Base-by-base conservation (phyloP, 2,329 filamentous ascomycete species). In the Lizonia empirigonia region DNA sequence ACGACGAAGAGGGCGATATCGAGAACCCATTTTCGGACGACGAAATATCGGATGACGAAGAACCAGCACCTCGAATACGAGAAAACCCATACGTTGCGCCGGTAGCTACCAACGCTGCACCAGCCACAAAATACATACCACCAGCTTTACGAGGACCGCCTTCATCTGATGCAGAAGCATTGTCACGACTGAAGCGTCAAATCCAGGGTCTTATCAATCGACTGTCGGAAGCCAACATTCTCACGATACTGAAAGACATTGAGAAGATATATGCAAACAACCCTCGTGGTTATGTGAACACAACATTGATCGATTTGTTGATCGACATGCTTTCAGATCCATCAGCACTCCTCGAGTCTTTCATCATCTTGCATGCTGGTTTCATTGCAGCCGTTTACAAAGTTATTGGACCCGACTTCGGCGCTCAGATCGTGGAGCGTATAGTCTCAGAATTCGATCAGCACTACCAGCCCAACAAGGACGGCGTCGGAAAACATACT, bases 1-100 rank as follows among this genome's bases (percentile, higher is more conserved):
- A 69, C 7, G 59, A 59, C n/a, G 65, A 67, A 6, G 60, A 49
- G 16, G 40, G 22, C 5, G 52, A 42, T 13, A 66, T 65, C 26
- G 68, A 70, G 59, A 42, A 53, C 36, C 57, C 58, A 24, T 68
- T 74, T 42, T 70, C 71, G 20, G 50, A 66, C 38, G 67, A 74
- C 39, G 69, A 71, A 23, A 58, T 62, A 6, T 46, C 56, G 10
- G 50, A 60, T 5, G 45, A 60, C 13, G 59, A 69, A n/a, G 48
- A 38, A 38, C 53, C 60, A 18, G 57, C 70, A 70, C 63, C 67
- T 29, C 67, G 78, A 54, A 73, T 80, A 50, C 82, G 85, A 53
- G 93, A 97, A 71, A 97, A 97, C 60, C 93, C 93, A 4, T 97
- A 96, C 62, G 79, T 93, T 41, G 88, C 93, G 3, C 93, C 93